phyloP scores from a whole-genome alignment of 2,329 filamentous ascomycete species.

The Verticillium isaacii region DNA sequence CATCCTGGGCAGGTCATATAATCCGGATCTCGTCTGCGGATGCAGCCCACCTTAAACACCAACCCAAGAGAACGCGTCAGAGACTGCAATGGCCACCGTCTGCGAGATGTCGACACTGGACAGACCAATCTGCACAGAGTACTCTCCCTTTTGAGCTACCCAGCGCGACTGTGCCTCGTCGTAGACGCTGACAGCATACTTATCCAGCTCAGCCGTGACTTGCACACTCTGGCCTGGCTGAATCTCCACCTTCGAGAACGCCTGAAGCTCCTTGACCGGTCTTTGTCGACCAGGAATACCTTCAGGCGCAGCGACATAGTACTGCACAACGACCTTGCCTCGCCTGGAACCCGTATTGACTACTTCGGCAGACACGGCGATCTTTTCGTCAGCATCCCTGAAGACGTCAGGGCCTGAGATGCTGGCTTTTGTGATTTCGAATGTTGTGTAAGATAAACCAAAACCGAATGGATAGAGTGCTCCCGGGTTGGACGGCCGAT shows the following conservation, averaged over 20 bases:
- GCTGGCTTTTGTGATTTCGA: neutral
- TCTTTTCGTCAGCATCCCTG: neutral
- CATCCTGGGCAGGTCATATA: no score
- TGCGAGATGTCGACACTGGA: neutral
- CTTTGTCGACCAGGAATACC: neutral
- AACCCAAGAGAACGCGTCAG: neutral
- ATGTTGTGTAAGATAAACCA: slow-evolving; percentile 15
- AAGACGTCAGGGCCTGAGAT: neutral
- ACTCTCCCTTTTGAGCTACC: neutral
- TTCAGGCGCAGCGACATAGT: slow-evolving; percentile 8
- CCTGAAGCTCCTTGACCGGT: neutral
- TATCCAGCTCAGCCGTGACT: neutral
- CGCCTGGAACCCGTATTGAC: slow-evolving; percentile 6
- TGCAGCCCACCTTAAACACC: neutral
- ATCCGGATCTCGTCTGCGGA: no score
- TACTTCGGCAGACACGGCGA: neutral
- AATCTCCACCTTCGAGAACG: neutral
- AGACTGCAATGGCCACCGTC: neutral
- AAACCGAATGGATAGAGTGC: slow-evolving; percentile 15
- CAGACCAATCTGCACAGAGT: neutral
- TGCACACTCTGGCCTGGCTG: neutral
- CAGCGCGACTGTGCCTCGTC: neutral
- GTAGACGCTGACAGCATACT: slow-evolving; percentile 2
- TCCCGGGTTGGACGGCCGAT: slow-evolving; percentile 1
- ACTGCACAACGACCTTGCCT: slow-evolving; percentile 12